Percentiles rank a stretch among this genome's conserved stretches.
Conservation (phyloP, 768 basidiomycete species). For the Phylloporus sp. region DNA sequence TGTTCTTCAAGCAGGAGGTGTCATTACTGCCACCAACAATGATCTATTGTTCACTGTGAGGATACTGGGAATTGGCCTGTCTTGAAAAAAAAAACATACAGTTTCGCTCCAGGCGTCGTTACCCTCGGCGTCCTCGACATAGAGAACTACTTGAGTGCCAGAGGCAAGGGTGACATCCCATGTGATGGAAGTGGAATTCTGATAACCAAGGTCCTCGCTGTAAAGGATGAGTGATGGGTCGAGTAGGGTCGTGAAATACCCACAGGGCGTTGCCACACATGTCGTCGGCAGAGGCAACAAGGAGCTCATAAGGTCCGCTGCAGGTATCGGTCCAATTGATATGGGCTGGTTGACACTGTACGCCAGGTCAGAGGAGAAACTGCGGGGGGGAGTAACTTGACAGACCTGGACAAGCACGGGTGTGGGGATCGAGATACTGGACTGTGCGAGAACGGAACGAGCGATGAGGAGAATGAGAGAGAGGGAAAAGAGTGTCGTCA, state of each 20-base stretch:
- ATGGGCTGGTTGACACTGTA: slow-evolving; percentile 49
- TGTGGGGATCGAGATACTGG: slow-evolving; percentile 47
- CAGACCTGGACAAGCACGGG: slow-evolving; percentile 53
- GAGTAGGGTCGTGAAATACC: slow-evolving; percentile 19
- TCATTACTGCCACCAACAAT: slow-evolving; percentile 34
- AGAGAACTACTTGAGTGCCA: slow-evolving; percentile 48
- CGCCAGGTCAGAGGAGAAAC: not conserved
- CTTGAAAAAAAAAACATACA: slow-evolving; percentile 37
- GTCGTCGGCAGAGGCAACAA: slow-evolving; percentile 48
- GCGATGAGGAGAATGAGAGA: slow-evolving; percentile 61
- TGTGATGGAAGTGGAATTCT: slow-evolving; percentile 37
- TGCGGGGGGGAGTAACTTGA: not conserved
- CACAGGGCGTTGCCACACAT: slow-evolving; percentile 62
- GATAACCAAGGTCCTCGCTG: slow-evolving; percentile 61
- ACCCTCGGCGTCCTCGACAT: slow-evolving; percentile 47
- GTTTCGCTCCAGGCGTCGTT: slow-evolving; percentile 65
- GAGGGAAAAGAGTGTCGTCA: slow-evolving; percentile 72
- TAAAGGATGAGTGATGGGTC: slow-evolving; percentile 5
- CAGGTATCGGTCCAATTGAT: slow-evolving; percentile 49
- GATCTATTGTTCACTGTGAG: slow-evolving; percentile 25
- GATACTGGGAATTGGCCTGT: not conserved
- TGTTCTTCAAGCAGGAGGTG: slow-evolving; percentile 33
- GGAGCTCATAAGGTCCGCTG: slow-evolving; percentile 52
- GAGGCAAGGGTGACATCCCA: slow-evolving; percentile 43
- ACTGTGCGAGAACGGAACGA: slow-evolving; percentile 45